Evolutionary conservation across 352 stramenopile genomes (phyloP).

Genomic region (Phytophthora cryptogea): DNA sequence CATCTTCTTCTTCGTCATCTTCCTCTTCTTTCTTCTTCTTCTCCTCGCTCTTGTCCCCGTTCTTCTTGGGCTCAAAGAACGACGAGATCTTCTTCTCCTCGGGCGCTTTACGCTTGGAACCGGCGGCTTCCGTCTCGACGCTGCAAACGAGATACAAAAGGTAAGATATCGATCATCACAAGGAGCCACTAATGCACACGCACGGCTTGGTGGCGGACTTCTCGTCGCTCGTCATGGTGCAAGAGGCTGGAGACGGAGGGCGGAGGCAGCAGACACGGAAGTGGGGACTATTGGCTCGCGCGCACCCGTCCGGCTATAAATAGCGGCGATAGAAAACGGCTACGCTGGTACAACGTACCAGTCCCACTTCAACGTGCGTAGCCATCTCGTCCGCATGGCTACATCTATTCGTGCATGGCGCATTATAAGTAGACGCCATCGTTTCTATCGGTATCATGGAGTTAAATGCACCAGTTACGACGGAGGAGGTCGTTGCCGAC

Average conservation of each 20-base stretch:
- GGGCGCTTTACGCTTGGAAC: constrained; percentile 51
- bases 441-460: constrained; percentile 11
- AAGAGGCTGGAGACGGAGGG: constrained; percentile 4
- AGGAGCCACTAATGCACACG: neutral
- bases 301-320: neutral
- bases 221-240: constrained; percentile 42
- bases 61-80: constrained; percentile 45
- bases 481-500: constrained; percentile 2
- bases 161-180: no score
- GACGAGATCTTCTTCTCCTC: constrained; percentile 37
- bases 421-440: constrained; percentile 9
- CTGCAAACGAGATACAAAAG: constrained; percentile 23
- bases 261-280: constrained; percentile 24
- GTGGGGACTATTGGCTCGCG: neutral
- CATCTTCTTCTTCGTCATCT: constrained; percentile 53
- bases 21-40: constrained; percentile 49
- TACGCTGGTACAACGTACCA: neutral
- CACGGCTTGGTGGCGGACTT: constrained; percentile 49
- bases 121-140: constrained; percentile 38
- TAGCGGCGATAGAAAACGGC: neutral
- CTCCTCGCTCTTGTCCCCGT: constrained; percentile 41
- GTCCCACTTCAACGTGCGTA: neutral
- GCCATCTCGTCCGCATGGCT: neutral
- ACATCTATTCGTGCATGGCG: no score
- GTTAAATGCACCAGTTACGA: constrained; percentile 5